Conservation (phyloP, 2,329 filamentous ascomycete species). For the Domatiomyces globalis region DNA sequence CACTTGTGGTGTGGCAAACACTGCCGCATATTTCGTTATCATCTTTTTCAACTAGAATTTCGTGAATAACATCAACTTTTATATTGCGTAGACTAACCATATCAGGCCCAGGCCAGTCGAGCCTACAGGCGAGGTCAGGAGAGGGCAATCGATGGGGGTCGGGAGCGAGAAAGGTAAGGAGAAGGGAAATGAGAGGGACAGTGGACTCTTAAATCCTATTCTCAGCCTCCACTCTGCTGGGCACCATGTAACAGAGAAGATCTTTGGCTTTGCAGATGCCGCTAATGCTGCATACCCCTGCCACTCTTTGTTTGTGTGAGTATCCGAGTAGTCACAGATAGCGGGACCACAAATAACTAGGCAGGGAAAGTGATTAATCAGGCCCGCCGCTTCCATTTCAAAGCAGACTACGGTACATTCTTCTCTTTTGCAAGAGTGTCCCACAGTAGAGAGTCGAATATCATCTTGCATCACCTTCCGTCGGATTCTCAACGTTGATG, state of each 20-base stretch:
- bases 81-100: no score
- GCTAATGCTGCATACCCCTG: constrained; percentile 20
- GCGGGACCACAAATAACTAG: constrained; percentile 18
- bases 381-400: constrained; percentile 19
- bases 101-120: no score
- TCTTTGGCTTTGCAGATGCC: constrained; percentile 9
- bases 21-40: no score
- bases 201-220: background rate
- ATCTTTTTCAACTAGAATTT: no score
- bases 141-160: no score
- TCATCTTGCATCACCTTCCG: constrained; percentile 4
- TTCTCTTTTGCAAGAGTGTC: constrained; percentile 7
- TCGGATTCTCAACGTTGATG: constrained; percentile 3
- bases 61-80: no score
- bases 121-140: no score
- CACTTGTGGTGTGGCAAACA: no score
- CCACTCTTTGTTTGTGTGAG: constrained; percentile 22
- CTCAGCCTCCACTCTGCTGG: constrained; percentile 3
- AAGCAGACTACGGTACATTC: constrained; percentile 11
- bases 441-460: constrained; percentile 13
- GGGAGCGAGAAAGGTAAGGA: no score
- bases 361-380: constrained; percentile 17
- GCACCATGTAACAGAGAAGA: constrained; percentile 3
- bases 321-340: constrained; percentile 20
- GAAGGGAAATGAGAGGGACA: no score